A percentile compares a stretch with the other conserved stretches of the same genome.
phyloP scores from a whole-genome alignment of 176 grass and related monocot species.

The Carex littledalei region DNA sequence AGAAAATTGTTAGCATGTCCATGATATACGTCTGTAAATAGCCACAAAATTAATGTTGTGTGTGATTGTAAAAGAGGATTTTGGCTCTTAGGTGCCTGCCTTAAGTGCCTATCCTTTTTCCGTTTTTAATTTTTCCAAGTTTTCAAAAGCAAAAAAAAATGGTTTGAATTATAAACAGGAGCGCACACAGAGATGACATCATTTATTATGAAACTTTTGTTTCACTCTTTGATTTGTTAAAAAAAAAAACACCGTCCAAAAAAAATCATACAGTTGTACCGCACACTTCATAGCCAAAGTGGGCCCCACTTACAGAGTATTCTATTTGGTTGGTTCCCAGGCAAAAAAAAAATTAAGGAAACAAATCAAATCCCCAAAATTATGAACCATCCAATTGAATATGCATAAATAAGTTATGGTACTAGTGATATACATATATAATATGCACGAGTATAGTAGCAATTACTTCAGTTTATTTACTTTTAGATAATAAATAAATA shows the following conservation, averaged over 20 bases:
- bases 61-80: too few relatives aligned
- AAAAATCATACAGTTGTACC: not conserved
- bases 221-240: not conserved
- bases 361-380: not conserved
- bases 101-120: not conserved
- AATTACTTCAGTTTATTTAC: not conserved
- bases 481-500: too few relatives aligned
- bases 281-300: not conserved
- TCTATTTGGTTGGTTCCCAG: not conserved
- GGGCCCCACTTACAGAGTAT: not conserved
- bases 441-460: not conserved
- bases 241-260: not conserved
- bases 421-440: not conserved
- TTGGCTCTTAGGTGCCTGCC: not conserved
- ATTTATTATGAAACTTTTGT: not conserved
- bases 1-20: not conserved
- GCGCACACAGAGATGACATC: not conserved
- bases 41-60: not conserved
- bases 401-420: not conserved
- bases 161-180: not conserved
- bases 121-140: too few relatives aligned
- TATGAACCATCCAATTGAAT: too few relatives aligned
- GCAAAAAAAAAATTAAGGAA: not conserved
- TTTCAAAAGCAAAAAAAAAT: too few relatives aligned
- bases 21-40: not conserved